A percentile compares a stretch with the other conserved stretches of the same genome.
These are phyloP conservation scores for Hanseniaspora valbyensis DNA, from an alignment of 805 yeast genomes.

Conservation along the genomic window DNA sequence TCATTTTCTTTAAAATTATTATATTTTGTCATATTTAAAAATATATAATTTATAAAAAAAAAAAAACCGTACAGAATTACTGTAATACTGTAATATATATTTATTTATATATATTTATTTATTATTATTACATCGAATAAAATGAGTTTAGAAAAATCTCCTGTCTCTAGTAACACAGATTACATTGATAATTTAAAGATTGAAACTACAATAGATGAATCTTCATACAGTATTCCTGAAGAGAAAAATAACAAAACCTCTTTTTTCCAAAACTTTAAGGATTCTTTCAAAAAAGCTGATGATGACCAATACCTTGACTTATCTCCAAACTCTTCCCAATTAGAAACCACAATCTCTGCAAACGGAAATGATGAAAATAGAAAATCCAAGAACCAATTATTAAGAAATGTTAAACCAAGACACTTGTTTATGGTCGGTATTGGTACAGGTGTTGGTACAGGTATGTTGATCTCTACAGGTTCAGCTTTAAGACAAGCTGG, in stretches of 20 bases:
- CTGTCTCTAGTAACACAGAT: not conserved
- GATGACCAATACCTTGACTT: not conserved
- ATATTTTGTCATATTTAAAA: too few relatives aligned
- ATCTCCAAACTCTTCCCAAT: constrained; percentile 24
- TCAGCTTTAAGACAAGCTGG: constrained; percentile 48
- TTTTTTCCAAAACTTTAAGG: not conserved
- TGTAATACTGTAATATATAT: too few relatives aligned
- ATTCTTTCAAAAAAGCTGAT: constrained; percentile 5
- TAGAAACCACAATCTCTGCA: not conserved
- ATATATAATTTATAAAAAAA: too few relatives aligned
- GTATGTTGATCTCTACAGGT: constrained; percentile 61
- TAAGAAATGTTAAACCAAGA: constrained; percentile 10
- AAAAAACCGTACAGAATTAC: too few relatives aligned
- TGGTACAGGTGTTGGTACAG: constrained; percentile 69
- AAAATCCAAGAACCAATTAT: not conserved
- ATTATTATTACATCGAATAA: too few relatives aligned
- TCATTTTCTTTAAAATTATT: too few relatives aligned
- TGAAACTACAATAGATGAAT: not conserved
- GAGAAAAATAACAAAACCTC: not conserved
- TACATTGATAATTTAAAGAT: not conserved
- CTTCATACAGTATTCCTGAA: not conserved
- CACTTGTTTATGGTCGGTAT: constrained; percentile 6
- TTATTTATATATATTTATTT: too few relatives aligned
- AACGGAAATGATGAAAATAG: too few relatives aligned
- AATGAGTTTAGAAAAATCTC: constrained; percentile 1